Evolutionary conservation across 2,329 filamentous ascomycete genomes (phyloP).

Genomic region (Alternaria longipes): DNA sequence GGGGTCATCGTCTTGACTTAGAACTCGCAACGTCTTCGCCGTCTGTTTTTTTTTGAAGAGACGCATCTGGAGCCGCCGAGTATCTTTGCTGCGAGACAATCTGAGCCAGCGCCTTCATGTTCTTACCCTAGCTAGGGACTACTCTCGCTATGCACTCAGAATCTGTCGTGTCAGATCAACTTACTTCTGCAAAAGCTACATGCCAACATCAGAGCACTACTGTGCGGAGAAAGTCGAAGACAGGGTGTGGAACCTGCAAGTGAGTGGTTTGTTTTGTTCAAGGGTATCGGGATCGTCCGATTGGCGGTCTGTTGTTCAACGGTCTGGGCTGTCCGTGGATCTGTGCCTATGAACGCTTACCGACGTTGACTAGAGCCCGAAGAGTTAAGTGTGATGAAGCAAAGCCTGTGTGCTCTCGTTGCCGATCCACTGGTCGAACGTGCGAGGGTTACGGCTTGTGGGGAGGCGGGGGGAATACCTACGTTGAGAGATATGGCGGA

Average conservation of each 20-base stretch:
- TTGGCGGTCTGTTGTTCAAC: neutral
- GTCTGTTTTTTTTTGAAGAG: neutral
- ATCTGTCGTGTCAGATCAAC: neutral
- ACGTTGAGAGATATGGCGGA: constrained; percentile 13
- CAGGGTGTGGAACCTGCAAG: constrained; percentile 20
- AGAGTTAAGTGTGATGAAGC: constrained; percentile 51
- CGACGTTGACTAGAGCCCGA: constrained; percentile 27
- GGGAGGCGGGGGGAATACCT: constrained; percentile 47
- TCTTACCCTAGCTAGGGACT: neutral
- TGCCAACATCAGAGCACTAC: neutral
- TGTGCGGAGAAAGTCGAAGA: constrained; percentile 4
- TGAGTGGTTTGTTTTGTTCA: neutral
- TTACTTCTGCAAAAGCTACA: neutral
- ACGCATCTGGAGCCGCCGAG: neutral
- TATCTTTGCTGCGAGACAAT: neutral
- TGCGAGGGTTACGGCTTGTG: constrained; percentile 58
- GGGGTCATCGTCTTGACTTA: neutral
- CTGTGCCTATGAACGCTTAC: neutral
- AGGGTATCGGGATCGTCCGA: neutral
- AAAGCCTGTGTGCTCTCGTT: constrained; percentile 50
- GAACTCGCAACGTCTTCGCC: neutral
- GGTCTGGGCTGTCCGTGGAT: neutral
- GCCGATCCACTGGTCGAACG: constrained; percentile 47
- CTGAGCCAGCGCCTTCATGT: neutral
- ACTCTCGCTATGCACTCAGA: constrained; percentile 5